Evolutionary conservation across 75 land plant species (phyloP).

Genomic region (Gnetum montanum): DNA sequence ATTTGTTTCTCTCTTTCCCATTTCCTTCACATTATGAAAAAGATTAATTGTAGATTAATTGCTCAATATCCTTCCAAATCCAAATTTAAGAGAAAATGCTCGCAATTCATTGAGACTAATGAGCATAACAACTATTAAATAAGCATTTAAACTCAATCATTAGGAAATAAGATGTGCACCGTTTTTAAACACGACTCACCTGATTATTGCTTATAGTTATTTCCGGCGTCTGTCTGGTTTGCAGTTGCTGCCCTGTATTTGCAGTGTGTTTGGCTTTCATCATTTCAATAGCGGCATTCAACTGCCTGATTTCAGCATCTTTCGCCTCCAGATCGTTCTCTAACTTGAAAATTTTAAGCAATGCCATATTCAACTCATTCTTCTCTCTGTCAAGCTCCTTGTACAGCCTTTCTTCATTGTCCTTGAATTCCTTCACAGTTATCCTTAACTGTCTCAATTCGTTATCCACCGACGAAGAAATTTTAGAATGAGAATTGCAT

Average conservation of each 20-base stretch:
- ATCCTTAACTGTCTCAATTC: slow-evolving; percentile 45
- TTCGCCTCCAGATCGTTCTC: slow-evolving; percentile 41
- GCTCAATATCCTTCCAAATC: no score
- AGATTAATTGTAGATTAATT: no score
- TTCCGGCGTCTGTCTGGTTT: slow-evolving; percentile 9
- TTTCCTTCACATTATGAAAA: no score
- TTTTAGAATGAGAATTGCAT: neutral
- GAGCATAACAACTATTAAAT: no score
- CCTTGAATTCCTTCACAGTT: slow-evolving; percentile 42
- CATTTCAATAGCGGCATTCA: slow-evolving; percentile 11
- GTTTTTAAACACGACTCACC: no score
- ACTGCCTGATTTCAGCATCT: slow-evolving; percentile 23
- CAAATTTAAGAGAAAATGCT: no score
- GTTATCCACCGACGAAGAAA: neutral
- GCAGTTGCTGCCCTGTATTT: slow-evolving; percentile 16
- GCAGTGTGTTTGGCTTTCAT: slow-evolving; percentile 22
- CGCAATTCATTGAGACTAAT: no score
- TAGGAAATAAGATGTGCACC: neutral
- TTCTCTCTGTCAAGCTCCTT: slow-evolving; percentile 35
- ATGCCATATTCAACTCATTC: slow-evolving; percentile 18
- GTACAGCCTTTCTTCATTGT: slow-evolving; percentile 51
- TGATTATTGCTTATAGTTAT: slow-evolving; percentile 58
- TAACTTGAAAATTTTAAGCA: slow-evolving; percentile 19
- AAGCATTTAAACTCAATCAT: neutral
- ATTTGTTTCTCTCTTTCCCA: no score